Base-by-base conservation (phyloP, 306 rosid genomes). In the Lathyrus oleraceus region DNA sequence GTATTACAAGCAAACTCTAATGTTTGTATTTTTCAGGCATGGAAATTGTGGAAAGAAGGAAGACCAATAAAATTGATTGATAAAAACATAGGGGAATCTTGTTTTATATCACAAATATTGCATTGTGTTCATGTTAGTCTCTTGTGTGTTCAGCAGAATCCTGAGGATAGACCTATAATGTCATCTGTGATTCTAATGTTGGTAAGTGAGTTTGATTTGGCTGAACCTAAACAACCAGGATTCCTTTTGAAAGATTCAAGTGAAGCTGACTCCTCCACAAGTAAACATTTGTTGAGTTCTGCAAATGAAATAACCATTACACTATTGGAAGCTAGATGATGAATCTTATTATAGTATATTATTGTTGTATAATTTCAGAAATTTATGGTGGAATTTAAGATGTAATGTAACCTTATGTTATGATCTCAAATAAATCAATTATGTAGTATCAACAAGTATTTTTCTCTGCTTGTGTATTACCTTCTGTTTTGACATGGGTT, bases 91-190 rank as follows among this genome's bases (percentile, higher is more conserved):
- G 75, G 42, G 28, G 77, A 76, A 5, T 66, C 88, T 0, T 19
- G 38, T 70, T 17, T 12, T 2, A 15, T 21, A 4, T 73, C 87
- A 25, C 67, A 87, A 14, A 79, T 82, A 9, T 23, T 89, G 66
- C 86, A 77, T 11, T 85, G 86, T 76, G 61, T 89, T 65, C 92
- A 83, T 65, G 70, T 87, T n/a, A 74, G 92, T 74, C 87, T 87
- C 43, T 77, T 87, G 52, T 89, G 92, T 51, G 90, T 85, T 49
- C 96, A 87, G 47, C 83, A 83, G 9, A 35, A 75, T 19, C 87
- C 88, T 9, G 88, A 85, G 56, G 82, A 81, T 25, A 78, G 82
- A 36, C 82, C 82, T 1, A 49, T 69, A 69, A 81, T 81, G 85
- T 70, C 90, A 40, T 13, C 57, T 13, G 85, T 84, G 13, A 72